phyloP scores from a whole-genome alignment of 73 alveolate genomes.

The Effrenium voratum region DNA sequence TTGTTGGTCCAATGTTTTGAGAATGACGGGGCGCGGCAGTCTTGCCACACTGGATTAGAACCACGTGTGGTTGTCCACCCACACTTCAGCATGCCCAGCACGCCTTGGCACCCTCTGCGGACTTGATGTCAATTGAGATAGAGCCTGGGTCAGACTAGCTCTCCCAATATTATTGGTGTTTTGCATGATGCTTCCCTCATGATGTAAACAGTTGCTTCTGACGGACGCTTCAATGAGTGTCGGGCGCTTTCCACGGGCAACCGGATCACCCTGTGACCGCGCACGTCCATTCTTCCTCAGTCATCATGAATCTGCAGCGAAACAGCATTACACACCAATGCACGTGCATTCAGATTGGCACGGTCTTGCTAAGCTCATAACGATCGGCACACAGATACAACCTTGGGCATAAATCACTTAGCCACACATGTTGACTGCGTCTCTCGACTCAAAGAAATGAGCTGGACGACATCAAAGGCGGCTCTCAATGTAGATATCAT shows the following conservation, averaged over 20 bases:
- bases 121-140: conserved; percentile 90
- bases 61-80: not conserved
- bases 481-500: no score
- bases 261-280: conserved; percentile 64
- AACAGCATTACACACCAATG: not conserved
- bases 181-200: not conserved
- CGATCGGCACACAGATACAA: conserved; percentile 71
- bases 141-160: not conserved
- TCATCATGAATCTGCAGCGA: not conserved
- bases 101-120: conserved; percentile 91
- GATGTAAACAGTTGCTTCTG: not conserved
- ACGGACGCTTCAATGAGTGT: not conserved
- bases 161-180: not conserved
- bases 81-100: not conserved
- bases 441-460: no score
- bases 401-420: not conserved
- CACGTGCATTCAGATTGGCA: not conserved
- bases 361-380: not conserved
- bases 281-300: conserved; percentile 42
- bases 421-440: no score
- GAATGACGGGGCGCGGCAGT: not conserved
- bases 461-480: no score
- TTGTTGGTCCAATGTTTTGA: no score
- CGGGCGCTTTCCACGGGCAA: conserved; percentile 93
- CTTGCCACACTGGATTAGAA: not conserved